These are phyloP conservation scores for Plasmodium adleri DNA, from an alignment of 169 alveolate genomes.

Conservation along the genomic window DNA sequence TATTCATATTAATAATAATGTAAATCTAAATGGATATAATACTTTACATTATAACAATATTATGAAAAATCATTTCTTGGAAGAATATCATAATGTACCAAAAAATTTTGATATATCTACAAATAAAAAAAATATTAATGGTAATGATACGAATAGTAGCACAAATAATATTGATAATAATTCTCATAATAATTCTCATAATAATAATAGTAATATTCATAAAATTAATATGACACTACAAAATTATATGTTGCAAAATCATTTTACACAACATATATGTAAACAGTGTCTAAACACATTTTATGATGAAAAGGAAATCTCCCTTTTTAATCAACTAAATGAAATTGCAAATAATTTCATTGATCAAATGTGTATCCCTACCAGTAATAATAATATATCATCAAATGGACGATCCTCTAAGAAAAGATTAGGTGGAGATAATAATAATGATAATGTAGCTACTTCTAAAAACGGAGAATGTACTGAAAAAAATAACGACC, in stretches of 20 bases:
- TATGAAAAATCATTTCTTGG: no score
- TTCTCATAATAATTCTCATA: not conserved
- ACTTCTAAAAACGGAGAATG: not conserved
- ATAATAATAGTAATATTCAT: not conserved
- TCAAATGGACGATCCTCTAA: no score
- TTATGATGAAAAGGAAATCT: conserved; percentile 15
- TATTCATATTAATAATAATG: not conserved
- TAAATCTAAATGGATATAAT: not conserved
- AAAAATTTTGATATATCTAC: no score
- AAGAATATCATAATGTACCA: no score
- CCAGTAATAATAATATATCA: no score
- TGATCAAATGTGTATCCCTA: not conserved
- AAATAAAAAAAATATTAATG: not conserved
- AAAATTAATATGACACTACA: not conserved
- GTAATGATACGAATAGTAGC: not conserved
- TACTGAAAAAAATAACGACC: not conserved
- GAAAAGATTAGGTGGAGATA: no score
- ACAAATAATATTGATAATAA: not conserved
- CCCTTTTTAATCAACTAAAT: not conserved
- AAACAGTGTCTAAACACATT: conserved; percentile 51
- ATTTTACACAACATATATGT: conserved; percentile 8
- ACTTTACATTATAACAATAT: not conserved
- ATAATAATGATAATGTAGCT: no score
- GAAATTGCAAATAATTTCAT: not conserved
- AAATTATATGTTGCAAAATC: no score